These are phyloP conservation scores for Solanum hybrid DNA, from an alignment of 305 asterid genomes.

Conservation along the genomic window DNA sequence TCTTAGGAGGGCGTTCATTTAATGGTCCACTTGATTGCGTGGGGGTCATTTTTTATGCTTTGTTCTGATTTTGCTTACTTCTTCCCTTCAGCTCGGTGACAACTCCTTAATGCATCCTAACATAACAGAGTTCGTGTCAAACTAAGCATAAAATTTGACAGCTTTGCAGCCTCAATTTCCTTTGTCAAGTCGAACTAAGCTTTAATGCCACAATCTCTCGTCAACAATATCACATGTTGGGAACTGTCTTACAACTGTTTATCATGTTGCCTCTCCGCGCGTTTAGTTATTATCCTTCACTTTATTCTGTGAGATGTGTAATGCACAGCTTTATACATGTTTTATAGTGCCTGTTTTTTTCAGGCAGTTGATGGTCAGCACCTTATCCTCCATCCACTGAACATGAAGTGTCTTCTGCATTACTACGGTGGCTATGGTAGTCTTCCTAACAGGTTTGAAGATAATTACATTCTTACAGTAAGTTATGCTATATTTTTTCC, in stretches of 20 bases:
- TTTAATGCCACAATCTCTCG: background rate
- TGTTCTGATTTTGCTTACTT: background rate
- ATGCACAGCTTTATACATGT: slow-evolving; percentile 1
- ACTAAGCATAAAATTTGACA: background rate
- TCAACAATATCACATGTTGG: background rate
- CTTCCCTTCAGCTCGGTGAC: background rate
- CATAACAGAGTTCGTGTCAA: background rate
- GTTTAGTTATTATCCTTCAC: background rate
- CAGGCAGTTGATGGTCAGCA: slow-evolving; percentile 94
- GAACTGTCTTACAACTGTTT: background rate
- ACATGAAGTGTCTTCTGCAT: slow-evolving; percentile 89
- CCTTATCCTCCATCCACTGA: slow-evolving; percentile 78
- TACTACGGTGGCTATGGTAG: slow-evolving; percentile 66
- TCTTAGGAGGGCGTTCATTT: background rate
- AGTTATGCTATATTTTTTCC: background rate
- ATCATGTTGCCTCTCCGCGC: background rate
- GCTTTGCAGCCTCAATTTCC: background rate
- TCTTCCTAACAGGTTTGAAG: slow-evolving; percentile 70
- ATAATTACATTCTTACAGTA: background rate
- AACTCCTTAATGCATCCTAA: background rate
- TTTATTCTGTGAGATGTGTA: background rate
- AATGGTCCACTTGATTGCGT: background rate
- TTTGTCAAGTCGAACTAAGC: background rate
- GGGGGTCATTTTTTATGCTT: background rate
- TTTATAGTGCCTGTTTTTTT: slow-evolving; percentile 11